Evolutionary conservation across 148 eudicot genomes (phyloP), one percentile per base, ranked within the genome.

Genomic region (Simmondsia chinensis): DNA sequence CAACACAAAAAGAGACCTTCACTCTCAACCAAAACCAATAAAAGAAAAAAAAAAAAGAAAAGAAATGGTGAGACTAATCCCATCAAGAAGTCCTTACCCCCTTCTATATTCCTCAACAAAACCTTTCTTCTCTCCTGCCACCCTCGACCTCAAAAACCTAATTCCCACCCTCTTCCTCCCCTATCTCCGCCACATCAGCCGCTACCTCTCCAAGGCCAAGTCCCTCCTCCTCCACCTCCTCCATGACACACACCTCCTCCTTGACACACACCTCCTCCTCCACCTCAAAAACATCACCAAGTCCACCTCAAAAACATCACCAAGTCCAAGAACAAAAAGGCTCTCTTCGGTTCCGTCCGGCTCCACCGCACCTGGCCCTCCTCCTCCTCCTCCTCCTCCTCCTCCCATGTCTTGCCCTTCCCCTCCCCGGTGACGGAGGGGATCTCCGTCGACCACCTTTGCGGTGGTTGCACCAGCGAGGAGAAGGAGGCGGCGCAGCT

Each of bases 281-380:
- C n/a, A n/a, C n/a, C n/a, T n/a, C n/a, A n/a, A n/a, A n/a, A n/a
- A n/a, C n/a, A n/a, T n/a, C n/a, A n/a, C n/a, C n/a, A n/a, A n/a
- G n/a, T n/a, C 13, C 72, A 64, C 43, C 37, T 73, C 10, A 28
- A 62, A 26, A 66, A 33, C 46, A 65, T 28, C 43, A 68, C 54
- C 57, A 76, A 74, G 55, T 64, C 62, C 60, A 69, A 74, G 48
- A 71, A 77, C 15, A 86, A 82, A 50, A 68, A 82, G n/a, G n/a
- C n/a, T 28, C 56, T 72, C 3, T 69, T 86, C 28, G 96, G 94
- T 4, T 93, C 99, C 0, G 86, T 93, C 50, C 59, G 99, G 39
- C 65, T 86, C 4, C 87, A 93, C 43, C 82, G 86, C 37, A 93
- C 82, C 43, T 93, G 99, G 96, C 76, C 96, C 39, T 74, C 87